phyloP scores from a whole-genome alignment of 148 eudicot genomes.

The Euryodendron excelsum region DNA sequence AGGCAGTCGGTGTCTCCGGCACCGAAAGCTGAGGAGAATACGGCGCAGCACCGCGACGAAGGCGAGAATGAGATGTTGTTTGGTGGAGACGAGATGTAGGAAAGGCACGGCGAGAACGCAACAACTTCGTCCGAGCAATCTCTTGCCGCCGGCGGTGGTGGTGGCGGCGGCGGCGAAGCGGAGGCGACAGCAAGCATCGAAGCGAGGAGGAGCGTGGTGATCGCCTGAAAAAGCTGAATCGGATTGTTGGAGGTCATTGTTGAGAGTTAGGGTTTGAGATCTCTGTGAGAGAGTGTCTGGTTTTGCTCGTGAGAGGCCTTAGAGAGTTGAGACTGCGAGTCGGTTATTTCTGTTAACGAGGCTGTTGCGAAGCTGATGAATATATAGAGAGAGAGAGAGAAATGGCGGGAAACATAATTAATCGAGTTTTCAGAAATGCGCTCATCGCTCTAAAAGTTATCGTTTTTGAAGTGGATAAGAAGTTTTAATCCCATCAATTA shows the following conservation, averaged over 20 bases:
- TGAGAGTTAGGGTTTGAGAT: neutral
- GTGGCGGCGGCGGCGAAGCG: neutral
- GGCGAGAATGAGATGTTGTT: slow-evolving; percentile 41
- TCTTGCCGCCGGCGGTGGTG: neutral
- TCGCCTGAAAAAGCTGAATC: neutral
- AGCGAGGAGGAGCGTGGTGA: slow-evolving; percentile 7
- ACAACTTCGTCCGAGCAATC: slow-evolving; percentile 41
- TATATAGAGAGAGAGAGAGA: no score
- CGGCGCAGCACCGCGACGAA: slow-evolving; percentile 41
- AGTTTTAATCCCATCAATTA: no score
- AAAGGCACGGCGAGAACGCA: slow-evolving; percentile 52
- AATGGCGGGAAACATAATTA: no score
- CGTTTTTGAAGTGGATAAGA: no score
- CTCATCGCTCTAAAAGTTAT: no score
- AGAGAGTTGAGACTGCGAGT: no score
- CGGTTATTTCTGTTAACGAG: no score
- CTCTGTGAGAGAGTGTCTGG: neutral
- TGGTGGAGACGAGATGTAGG: slow-evolving; percentile 50
- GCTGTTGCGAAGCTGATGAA: no score
- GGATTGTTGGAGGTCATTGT: slow-evolving; percentile 6
- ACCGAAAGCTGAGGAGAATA: slow-evolving; percentile 19
- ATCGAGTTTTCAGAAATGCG: no score
- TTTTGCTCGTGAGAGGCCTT: neutral
- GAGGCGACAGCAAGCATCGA: neutral
- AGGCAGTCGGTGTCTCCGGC: slow-evolving; percentile 39